Evolutionary conservation across 768 basidiomycete species (phyloP), one percentile per base, ranked within the genome.

Genomic region (Podaxis rugospora): DNA sequence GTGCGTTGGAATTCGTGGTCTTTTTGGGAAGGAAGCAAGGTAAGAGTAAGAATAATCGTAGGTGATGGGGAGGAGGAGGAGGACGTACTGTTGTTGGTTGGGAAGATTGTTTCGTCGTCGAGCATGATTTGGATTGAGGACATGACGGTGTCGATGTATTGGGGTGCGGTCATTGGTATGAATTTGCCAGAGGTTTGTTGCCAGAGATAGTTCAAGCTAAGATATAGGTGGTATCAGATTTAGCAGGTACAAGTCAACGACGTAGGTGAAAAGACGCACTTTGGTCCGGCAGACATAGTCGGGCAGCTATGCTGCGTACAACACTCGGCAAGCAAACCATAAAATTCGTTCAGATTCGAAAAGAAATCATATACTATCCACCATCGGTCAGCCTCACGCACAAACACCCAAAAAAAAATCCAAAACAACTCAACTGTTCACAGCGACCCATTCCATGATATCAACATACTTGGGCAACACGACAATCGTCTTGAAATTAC

Each of bases 61-160:
- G 67, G 84, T 85, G 13, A 83, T 86, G 5, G 83, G 23, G 2
- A 27, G 0, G 3, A 7, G 81, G 72, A 86, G 86, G 27, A 11
- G 74, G 62, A 83, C 86, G 64, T 76, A 92, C 95, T 93, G 54
- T 91, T 87, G 76, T 97, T 98, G 23, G 96, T 98, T 6, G 96
- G 96, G 77, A 98, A 98, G 39, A 89, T 85, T 62, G 78, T 82
- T 67, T 97, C 94, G 75, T 98, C 95, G 69, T 98, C 93, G 37
- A 98, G 82, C 35, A 97, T 80, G 69, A 95, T 95, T 71, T 98
- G 96, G 4, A 97, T 84, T 93, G 95, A 98, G 18, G 95, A 95
- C 91, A 98, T 95, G 58, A 98, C 96, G 71, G 96, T 98, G 79
- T 98, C 97, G 64, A 98, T 94, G 75, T 98, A 98, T 7, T 93